Evolutionary conservation across 1,139 yeast species (phyloP).

Genomic region (Spathaspora jeffriesii): DNA sequence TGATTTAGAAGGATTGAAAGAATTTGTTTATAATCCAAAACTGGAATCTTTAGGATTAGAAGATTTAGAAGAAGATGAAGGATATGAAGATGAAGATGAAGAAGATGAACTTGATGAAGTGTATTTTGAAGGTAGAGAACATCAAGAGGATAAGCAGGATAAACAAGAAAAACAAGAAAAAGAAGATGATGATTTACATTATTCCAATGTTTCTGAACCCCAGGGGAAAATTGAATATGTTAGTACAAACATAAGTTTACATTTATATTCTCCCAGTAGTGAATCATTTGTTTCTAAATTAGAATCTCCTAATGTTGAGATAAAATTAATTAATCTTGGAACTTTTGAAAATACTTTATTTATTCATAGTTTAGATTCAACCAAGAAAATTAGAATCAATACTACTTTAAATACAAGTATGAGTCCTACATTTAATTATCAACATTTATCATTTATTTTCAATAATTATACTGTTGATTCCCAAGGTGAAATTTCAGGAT

Average conservation of each 20-base stretch:
- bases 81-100: conserved; percentile 12
- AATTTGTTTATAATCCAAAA: conserved; percentile 47
- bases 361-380: conserved; percentile 20
- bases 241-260: conserved; percentile 29
- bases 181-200: background rate
- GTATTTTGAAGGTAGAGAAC: background rate
- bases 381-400: conserved; percentile 32
- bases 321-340: conserved; percentile 47
- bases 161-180: background rate
- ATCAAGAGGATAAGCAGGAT: background rate
- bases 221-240: conserved; percentile 15
- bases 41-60: conserved; percentile 23
- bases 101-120: conserved; percentile 12
- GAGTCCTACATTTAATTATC: conserved; percentile 67
- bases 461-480: conserved; percentile 37
- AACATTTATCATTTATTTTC: conserved; percentile 63
- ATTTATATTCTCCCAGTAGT: conserved; percentile 54
- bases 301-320: conserved; percentile 10
- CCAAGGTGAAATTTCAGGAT: conserved; percentile 33
- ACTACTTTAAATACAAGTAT: conserved; percentile 47
- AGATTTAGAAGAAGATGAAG: conserved; percentile 16
- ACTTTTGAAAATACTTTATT: conserved; percentile 56
- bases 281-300: conserved; percentile 53
- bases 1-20: conserved; percentile 47
- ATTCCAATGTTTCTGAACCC: conserved; percentile 7